Evolutionary conservation across 768 basidiomycete species (phyloP), one percentile per base, ranked within the genome.

Genomic region (Boletus barrowsii): DNA sequence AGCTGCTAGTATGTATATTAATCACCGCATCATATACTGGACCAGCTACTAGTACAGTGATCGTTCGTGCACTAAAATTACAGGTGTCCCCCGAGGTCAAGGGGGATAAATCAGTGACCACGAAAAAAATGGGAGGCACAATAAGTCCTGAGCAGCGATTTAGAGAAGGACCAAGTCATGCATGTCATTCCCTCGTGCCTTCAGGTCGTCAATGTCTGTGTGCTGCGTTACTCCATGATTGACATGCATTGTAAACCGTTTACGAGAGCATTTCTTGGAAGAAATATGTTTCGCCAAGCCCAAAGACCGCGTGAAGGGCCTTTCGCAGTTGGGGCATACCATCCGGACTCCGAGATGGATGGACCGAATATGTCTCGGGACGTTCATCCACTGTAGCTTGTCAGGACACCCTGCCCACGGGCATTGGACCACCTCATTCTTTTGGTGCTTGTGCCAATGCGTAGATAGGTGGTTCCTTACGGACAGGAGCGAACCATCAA

Each of bases 301-400:
- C n/a, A 58, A 29, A 22, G 57, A 17, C 17, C 51, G 56, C 7
- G 51, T 59, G 41, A 59, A 57, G 46, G 56, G 40, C 26, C 24
- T 55, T 33, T 57, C 36, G 35, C 55, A 56, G 37, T 41, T 56
- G 14, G 55, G 55, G 29, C 52, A 56, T 24, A 32, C 41, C 26
- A 53, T 36, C 29, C 55, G 55, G 41, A 54, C 40, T 29, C 45
- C 51, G 17, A 56, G 55, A 33, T 56, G 55, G 20, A 54, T 42
- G 26, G 55, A 56, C 20, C 55, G 51, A 41, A 57, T 15, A 5
- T 57, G 56, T 41, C 56, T 57, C 10, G 54, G 56, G 17, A 57
- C 24, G 20, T 45, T 57, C 47, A 57, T 57, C 54, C 54, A 49
- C 11, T 20, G 54, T 18, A 56, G n/a, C 14, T 9, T 47, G 36